Evolutionary conservation across 345 rosid genomes (phyloP), one percentile per base, ranked within the genome.

Genomic region (Dimocarpus longan): DNA sequence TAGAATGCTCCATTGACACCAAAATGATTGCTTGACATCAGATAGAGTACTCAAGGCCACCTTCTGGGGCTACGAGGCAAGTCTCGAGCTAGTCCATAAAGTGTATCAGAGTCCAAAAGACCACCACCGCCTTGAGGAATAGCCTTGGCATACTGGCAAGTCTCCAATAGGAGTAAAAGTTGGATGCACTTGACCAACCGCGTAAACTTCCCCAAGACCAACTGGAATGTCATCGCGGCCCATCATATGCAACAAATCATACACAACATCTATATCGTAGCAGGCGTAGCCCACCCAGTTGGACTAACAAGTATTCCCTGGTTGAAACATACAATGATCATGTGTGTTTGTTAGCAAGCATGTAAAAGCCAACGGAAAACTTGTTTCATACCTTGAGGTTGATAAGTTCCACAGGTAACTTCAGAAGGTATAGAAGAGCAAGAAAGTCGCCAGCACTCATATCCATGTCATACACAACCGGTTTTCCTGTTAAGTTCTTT

Each of bases 211-310:
- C 68, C 99, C 99, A 2, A 93, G 76, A 71, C 95, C 99, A 16
- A 95, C 92, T 0, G 90, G 97, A 78, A 95, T 91, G 84, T 95
- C 99, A 6, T 95, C 98, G 0, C 99, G 97, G 26, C 99, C 98
- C 99, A 95, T 95, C 99, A 95, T 93, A 79, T 95, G 99, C 79
- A 93, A 87, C 40, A 95, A 71, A 79, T 95, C 99, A 66, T 95
- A 95, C 40, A 95, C 82, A 13, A 89, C 85, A 76, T 95, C 99
- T 7, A 92, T 7, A 92, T 88, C 0, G 98, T 91, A 59, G 99
- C 99, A 54, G 98, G 91, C 79, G 89, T 93, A 44, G 99, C 98
- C 99, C 99, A 95, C 3, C 99, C 98, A 0, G 89, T 92, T 42
- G 98, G 97, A 83, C 84, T 91, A 28, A 92, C 96, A 64, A 95